Evolutionary conservation across 805 yeast genomes (phyloP).

Genomic region (Wickerhamiella hasegawae): DNA sequence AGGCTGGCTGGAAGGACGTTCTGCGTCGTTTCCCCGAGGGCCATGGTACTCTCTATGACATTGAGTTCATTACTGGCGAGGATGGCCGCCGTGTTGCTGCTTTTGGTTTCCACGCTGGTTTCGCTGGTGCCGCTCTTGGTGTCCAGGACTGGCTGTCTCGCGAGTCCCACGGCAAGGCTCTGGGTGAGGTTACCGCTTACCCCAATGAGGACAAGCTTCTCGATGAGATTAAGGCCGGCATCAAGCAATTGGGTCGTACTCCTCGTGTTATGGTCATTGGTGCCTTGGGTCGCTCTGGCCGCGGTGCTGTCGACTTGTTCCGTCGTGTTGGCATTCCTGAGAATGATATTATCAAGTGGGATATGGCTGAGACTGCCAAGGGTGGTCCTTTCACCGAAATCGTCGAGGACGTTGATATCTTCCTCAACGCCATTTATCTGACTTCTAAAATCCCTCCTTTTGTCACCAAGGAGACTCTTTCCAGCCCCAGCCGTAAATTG

Average conservation of each 20-base stretch:
- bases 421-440: conserved; percentile 90
- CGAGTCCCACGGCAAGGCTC: conserved; percentile 44
- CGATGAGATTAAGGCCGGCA: conserved; percentile 52
- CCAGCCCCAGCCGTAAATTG: conserved; percentile 49
- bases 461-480: conserved; percentile 51
- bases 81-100: conserved; percentile 98
- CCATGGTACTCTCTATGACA: conserved; percentile 76
- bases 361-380: conserved; percentile 85
- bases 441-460: conserved; percentile 91
- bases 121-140: conserved; percentile 98
- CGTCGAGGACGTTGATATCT: conserved; percentile 63
- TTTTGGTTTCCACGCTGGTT: conserved; percentile 99
- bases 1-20: conserved; percentile 93
- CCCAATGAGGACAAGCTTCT: conserved; percentile 64
- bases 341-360: conserved; percentile 78
- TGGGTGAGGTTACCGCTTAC: conserved; percentile 71
- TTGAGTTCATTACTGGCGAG: conserved; percentile 87
- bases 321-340: conserved; percentile 79
- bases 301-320: conserved; percentile 84
- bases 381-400: conserved; percentile 98
- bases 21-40: conserved; percentile 81
- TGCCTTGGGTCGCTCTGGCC: conserved; percentile 96
- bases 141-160: conserved; percentile 88
- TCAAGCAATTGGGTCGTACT: conserved; percentile 31
- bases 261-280: conserved; percentile 87